phyloP scores from a whole-genome alignment of 2,329 filamentous ascomycete species.

The Cordyceps sp. region DNA sequence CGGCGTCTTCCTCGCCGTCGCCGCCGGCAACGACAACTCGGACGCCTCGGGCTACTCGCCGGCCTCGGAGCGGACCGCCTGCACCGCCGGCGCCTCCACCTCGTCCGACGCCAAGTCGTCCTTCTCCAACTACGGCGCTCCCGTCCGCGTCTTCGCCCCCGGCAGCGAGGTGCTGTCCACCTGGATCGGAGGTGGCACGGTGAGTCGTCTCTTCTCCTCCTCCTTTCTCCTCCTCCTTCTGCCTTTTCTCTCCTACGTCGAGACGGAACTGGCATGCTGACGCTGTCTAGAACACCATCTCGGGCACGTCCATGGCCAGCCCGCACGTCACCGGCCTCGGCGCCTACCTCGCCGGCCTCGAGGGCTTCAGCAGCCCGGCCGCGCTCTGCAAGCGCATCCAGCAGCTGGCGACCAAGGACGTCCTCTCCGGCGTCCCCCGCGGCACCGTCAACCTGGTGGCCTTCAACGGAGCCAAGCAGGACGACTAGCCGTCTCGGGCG shows the following conservation, averaged over 20 bases:
- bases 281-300: constrained; percentile 1
- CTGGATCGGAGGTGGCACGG: constrained; percentile 22
- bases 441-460: constrained; percentile 24
- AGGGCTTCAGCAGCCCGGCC: constrained; percentile 8
- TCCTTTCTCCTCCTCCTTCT: not conserved
- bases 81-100: constrained; percentile 6
- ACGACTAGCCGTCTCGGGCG: not conserved
- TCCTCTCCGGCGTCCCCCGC: constrained; percentile 12
- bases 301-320: constrained; percentile 21
- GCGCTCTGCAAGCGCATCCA: constrained; percentile 13
- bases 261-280: no score
- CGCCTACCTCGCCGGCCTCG: constrained; percentile 14
- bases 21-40: constrained; percentile 26
- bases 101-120: constrained; percentile 16
- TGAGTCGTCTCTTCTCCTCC: constrained; percentile 5
- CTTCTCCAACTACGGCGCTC: constrained; percentile 25
- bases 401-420: constrained; percentile 17
- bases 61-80: constrained; percentile 7
- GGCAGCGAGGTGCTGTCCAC: constrained; percentile 24
- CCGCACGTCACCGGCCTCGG: constrained; percentile 5
- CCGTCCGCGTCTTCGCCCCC: constrained; percentile 29
- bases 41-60: constrained; percentile 6
- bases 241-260: no score
- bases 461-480: constrained; percentile 20
- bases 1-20: constrained; percentile 31